Conservation (phyloP, 495 filamentous ascomycete genomes). For the Chaetomium cochliodes region DNA sequence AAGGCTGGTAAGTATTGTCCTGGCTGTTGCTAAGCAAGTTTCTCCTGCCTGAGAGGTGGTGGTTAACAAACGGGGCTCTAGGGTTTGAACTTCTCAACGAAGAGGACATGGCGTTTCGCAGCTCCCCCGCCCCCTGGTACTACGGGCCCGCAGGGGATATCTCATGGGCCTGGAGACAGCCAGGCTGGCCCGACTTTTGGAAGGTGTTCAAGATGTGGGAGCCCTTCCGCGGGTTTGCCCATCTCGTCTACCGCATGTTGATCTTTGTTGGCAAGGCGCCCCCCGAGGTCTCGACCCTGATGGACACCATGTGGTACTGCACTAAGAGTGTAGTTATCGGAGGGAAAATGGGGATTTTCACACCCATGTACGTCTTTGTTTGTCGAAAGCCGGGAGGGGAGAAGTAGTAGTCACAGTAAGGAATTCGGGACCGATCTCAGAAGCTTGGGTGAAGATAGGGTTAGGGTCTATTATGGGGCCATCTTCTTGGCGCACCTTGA, state of each 20-base stretch:
- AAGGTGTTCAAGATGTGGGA: slow-evolving; percentile 25
- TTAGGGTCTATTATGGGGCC: not conserved
- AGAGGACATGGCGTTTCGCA: slow-evolving; percentile 24
- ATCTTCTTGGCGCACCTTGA: slow-evolving; percentile 8
- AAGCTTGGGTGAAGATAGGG: not conserved
- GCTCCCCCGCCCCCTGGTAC: slow-evolving; percentile 22
- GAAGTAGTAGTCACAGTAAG: not conserved
- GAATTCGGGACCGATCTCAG: no score
- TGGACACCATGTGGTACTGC: slow-evolving; percentile 30
- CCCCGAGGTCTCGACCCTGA: slow-evolving; percentile 10
- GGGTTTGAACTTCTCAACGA: slow-evolving; percentile 22
- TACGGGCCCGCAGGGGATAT: slow-evolving; percentile 26
- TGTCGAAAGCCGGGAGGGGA: slow-evolving; percentile 19
- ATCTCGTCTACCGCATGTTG: slow-evolving; percentile 7
- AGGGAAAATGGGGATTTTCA: slow-evolving; percentile 24
- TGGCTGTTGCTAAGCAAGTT: not conserved
- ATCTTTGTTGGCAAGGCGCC: slow-evolving; percentile 16
- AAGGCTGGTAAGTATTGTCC: slow-evolving; percentile 14
- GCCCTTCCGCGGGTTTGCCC: slow-evolving; percentile 12
- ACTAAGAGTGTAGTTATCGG: slow-evolving; percentile 19
- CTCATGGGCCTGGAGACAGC: slow-evolving; percentile 14
- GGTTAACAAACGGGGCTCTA: not conserved
- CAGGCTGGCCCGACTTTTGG: slow-evolving; percentile 25
- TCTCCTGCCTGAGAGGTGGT: no score
- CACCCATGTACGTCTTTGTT: slow-evolving; percentile 27